A percentile compares a stretch with the other conserved stretches of the same genome.
phyloP scores from a whole-genome alignment of 306 rosid genomes.

The Cucurbita pepo region DNA sequence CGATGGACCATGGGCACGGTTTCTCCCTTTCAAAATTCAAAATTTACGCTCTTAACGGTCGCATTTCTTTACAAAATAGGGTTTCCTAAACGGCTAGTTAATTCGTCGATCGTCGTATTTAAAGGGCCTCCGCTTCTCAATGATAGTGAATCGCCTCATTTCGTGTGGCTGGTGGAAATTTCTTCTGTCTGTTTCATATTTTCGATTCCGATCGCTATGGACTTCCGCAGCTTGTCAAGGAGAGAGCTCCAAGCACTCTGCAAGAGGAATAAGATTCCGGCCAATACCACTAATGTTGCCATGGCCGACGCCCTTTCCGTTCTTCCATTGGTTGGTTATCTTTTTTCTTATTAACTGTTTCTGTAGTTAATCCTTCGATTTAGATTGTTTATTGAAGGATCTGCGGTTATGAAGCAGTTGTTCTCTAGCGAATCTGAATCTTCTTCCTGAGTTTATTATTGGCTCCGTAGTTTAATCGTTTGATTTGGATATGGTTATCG shows the following conservation, averaged over 20 bases:
- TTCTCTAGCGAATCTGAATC: background rate
- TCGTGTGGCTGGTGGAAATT: background rate
- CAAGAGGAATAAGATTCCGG: constrained; percentile 91
- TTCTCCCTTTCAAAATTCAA: constrained; percentile 10
- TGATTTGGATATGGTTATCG: background rate
- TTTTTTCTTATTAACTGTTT: background rate
- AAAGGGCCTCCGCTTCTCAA: background rate
- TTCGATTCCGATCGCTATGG: constrained; percentile 25
- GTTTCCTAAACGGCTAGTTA: constrained; percentile 7
- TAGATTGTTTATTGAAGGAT: background rate
- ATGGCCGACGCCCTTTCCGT: constrained; percentile 71
- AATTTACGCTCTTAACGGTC: constrained; percentile 29
- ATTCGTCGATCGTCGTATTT: constrained; percentile 7
- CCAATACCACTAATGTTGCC: constrained; percentile 66
- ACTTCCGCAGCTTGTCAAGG: constrained; percentile 59
- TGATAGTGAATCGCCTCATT: background rate
- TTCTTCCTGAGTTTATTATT: background rate
- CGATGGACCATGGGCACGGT: background rate
- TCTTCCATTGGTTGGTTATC: constrained; percentile 31
- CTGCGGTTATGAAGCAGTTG: background rate
- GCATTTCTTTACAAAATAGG: constrained; percentile 19
- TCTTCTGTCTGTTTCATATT: background rate
- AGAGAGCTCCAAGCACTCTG: constrained; percentile 69
- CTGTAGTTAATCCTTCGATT: background rate
- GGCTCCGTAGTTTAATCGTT: background rate